These are phyloP conservation scores for Candida anglica DNA, from an alignment of 805 yeast species.

Conservation along the genomic window DNA sequence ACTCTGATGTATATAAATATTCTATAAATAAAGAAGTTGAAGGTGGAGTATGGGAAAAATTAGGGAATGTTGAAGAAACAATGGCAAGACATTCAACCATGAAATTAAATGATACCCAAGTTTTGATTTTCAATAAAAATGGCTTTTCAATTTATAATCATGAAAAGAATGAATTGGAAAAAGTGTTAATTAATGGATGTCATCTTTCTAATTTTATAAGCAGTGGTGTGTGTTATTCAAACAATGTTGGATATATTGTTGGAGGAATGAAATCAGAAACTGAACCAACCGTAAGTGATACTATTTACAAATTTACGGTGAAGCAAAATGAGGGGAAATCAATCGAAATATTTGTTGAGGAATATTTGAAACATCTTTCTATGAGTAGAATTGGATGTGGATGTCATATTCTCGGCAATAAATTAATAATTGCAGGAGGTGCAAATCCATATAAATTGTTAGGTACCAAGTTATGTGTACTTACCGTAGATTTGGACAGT, in stretches of 20 bases:
- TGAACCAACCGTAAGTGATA: constrained; percentile 25
- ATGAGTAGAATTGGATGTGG: constrained; percentile 51
- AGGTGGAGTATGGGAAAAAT: constrained; percentile 50
- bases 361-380: not conserved
- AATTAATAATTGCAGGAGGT: constrained; percentile 54
- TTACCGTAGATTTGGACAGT: constrained; percentile 24
- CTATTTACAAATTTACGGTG: constrained; percentile 32
- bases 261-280: constrained; percentile 43
- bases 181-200: constrained; percentile 9
- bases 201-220: constrained; percentile 25
- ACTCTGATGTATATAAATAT: constrained; percentile 27
- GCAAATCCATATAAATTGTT: constrained; percentile 37
- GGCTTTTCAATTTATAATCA: constrained; percentile 17
- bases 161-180: constrained; percentile 11
- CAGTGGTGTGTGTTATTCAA: constrained; percentile 30
- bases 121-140: constrained; percentile 44
- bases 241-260: constrained; percentile 33
- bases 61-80: constrained; percentile 36
- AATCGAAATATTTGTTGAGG: constrained; percentile 5
- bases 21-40: constrained; percentile 6
- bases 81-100: constrained; percentile 52
- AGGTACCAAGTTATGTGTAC: constrained; percentile 29
- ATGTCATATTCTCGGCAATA: constrained; percentile 21
- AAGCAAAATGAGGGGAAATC: constrained; percentile 6
- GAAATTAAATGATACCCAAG: constrained; percentile 14